Base-by-base conservation (phyloP, 345 rosid species). In the Sonneratia alba region DNA sequence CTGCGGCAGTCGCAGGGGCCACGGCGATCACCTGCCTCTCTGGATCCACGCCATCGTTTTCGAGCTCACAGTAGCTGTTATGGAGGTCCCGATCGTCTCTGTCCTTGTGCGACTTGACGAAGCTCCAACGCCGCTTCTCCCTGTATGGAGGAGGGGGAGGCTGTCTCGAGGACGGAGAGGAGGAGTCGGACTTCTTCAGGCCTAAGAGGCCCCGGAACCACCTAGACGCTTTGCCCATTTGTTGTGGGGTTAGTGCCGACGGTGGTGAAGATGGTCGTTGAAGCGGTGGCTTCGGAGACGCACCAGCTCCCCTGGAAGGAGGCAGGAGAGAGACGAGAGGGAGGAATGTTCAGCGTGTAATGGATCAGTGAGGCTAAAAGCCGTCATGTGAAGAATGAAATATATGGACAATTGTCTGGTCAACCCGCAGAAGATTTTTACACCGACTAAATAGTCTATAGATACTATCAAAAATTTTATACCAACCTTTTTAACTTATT, bases 51-150 rank as follows among this genome's bases (percentile, higher is more conserved):
- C 61, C 80, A 21, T 32, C 68, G 53, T 34, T 7, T 56, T n/a
- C 19, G 66, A 10, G 49, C 2, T 61, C 66, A 12, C 63, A 7
- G 66, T 32, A 76, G 70, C 3, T 56, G 71, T 22, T 24, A 14
- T 3, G 75, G 36, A 0, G 37, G 45, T 6, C 3, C 6, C 27
- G 68, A 69, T 42, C n/a, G 66, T 71, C 78, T 61, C 77, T 79
- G 21, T 90, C 91, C 34, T 91, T 87, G 80, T 76, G 81, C 57
- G 96, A 83, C 76, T 86, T 92, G 45, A 86, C 96, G 78, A 96
- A 96, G 69, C 87, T 87, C 99, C 99, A 96, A 0, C 90, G 83
- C 37, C 97, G 93, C 75, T 83, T 95, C 66, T 87, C 89, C 45
- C 80, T 79, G 15, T 77, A 68, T 45, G 59, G 45, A 3, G 73